Evolutionary conservation across 2,329 filamentous ascomycete species (phyloP), one percentile per base, ranked within the genome.

Genomic region (Ilyonectria sp.): DNA sequence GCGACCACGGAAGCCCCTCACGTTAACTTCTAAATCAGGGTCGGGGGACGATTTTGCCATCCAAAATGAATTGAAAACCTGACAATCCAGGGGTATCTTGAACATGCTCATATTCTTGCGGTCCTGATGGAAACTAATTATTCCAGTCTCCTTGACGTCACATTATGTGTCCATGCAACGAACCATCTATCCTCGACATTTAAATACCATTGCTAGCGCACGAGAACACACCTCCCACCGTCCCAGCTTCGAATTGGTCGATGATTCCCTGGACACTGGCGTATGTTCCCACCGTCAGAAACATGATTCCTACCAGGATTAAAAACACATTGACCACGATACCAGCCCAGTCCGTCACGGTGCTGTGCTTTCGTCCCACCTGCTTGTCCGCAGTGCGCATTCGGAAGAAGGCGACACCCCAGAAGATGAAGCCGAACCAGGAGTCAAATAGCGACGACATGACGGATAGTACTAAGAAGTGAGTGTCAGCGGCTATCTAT

Each of bases 371-470:
- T 69, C 84, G 86, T 57, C 87, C 85, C 35, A 88, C 85, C 1
- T 84, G 81, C 2, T 86, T 77, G 7, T 93, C 91, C 1, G 88
- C 91, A 21, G 83, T 83, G 54, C 92, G 87, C 92, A 95, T 93
- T 63, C 92, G 88, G 76, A 94, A 88, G 77, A 94, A 95, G 1
- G 93, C 93, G 1, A 94, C 87, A 13, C 92, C 93, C 93, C 93
- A 98, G 85, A 97, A 98, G 77, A 97, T 97, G 85, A 97, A 98
- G 26, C 95, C 95, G 75, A 95, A 95, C 86, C 94, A 95, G 60
- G 93, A 95, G 82, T 97, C 94, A 77, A 97, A 97, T 1, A 97
- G 87, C 4, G 94, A 94, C n/a, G 91, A 93, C 91, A 94, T 93
- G 68, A 94, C 85, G 5, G 90, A 91, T n/a, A 90, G 81, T 2